phyloP scores from a whole-genome alignment of 1,139 yeast genomes.

The Scheffersomyces parashehatae region DNA sequence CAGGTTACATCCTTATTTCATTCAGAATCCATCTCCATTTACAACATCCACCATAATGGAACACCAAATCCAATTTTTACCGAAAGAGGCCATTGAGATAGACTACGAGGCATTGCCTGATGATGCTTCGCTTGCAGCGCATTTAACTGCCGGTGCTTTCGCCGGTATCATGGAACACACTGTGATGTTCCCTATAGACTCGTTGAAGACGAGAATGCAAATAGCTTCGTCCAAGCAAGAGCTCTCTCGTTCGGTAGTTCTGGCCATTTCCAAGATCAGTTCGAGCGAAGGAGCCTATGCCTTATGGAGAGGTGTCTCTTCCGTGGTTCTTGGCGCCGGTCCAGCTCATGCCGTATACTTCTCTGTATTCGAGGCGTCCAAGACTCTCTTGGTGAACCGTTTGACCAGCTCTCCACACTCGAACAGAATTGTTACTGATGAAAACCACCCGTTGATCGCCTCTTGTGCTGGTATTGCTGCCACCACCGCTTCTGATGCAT shows the following conservation, averaged over 20 bases:
- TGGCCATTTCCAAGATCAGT: conserved; percentile 71
- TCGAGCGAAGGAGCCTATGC: conserved; percentile 90
- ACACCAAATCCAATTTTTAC: conserved; percentile 16
- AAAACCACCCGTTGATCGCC: conserved; percentile 78
- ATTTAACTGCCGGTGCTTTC: conserved; percentile 89
- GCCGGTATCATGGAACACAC: conserved; percentile 99
- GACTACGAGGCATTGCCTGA: conserved; percentile 94
- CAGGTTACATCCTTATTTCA: not conserved
- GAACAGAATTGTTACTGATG: conserved; percentile 53
- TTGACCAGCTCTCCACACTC: conserved; percentile 33
- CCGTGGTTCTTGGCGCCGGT: conserved; percentile 97
- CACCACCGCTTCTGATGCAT: conserved; percentile 88
- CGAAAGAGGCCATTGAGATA: conserved; percentile 45
- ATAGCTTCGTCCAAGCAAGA: conserved; percentile 48
- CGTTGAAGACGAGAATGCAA: conserved; percentile 95
- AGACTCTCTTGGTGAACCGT: conserved; percentile 53
- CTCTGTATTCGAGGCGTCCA: conserved; percentile 89
- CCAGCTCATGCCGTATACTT: conserved; percentile 99
- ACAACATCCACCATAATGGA: conserved; percentile 11
- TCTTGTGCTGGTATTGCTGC: conserved; percentile 93
- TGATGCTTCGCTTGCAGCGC: conserved; percentile 79
- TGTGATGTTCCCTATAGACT: conserved; percentile 95
- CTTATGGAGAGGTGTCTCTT: conserved; percentile 92
- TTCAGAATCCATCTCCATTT: not conserved
- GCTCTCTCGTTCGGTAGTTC: conserved; percentile 45